Evolutionary conservation across 805 yeast genomes (phyloP).

Genomic region (Sungouiella thailandica): DNA sequence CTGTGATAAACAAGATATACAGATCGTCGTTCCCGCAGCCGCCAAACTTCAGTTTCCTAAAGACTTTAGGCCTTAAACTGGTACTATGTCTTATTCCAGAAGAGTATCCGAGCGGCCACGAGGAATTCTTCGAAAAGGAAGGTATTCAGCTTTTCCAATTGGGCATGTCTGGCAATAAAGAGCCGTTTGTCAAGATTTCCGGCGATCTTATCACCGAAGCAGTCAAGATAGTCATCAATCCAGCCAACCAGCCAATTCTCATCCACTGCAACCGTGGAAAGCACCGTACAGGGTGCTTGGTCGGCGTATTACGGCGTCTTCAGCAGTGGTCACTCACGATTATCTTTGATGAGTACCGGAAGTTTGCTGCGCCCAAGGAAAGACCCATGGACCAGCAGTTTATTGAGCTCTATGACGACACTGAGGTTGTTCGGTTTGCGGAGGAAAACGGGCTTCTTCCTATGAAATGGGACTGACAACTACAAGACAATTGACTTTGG

Average conservation of each 20-base stretch:
- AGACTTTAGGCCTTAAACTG: slow-evolving; percentile 59
- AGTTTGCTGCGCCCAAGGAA: slow-evolving; percentile 93
- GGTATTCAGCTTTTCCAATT: slow-evolving; percentile 74
- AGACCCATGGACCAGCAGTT: slow-evolving; percentile 94
- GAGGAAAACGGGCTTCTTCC: slow-evolving; percentile 56
- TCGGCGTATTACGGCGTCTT: slow-evolving; percentile 83
- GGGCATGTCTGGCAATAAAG: slow-evolving; percentile 94
- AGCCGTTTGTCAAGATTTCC: slow-evolving; percentile 78
- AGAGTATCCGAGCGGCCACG: slow-evolving; percentile 77
- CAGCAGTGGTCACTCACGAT: slow-evolving; percentile 92
- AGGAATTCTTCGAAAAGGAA: slow-evolving; percentile 54
- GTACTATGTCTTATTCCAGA: slow-evolving; percentile 86
- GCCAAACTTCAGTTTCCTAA: slow-evolving; percentile 71
- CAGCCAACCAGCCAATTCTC: slow-evolving; percentile 83
- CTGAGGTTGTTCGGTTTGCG: slow-evolving; percentile 55
- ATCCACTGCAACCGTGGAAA: slow-evolving; percentile 96
- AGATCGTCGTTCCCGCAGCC: slow-evolving; percentile 86
- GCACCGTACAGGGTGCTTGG: slow-evolving; percentile 94
- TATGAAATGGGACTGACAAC: slow-evolving; percentile 49
- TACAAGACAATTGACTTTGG: too few relatives aligned
- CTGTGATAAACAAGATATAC: slow-evolving; percentile 69
- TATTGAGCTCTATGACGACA: slow-evolving; percentile 80
- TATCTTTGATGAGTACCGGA: slow-evolving; percentile 92
- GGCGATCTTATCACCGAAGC: slow-evolving; percentile 72
- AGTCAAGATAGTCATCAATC: slow-evolving; percentile 72